These are phyloP conservation scores for Lobosporangium transversale DNA, from an alignment of 192 early-diverging fungal genomes.

Conservation along the genomic window DNA sequence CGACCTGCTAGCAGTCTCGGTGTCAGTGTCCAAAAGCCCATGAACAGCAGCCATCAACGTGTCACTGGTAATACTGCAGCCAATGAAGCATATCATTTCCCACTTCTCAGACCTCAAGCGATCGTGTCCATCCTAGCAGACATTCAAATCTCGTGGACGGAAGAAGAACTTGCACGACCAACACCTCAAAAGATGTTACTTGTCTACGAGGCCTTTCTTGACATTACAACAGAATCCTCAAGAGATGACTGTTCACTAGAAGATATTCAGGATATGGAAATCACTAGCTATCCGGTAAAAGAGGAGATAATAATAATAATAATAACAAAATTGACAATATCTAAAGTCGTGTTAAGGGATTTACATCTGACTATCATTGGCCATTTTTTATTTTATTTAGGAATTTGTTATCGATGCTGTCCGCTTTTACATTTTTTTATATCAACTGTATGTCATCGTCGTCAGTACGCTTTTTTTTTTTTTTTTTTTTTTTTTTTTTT, in stretches of 20 bases:
- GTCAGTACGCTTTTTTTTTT: not conserved
- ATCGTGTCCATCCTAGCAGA: constrained; percentile 83
- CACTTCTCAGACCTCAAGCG: constrained; percentile 75
- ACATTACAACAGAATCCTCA: constrained; percentile 72
- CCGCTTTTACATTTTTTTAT: constrained; percentile 35
- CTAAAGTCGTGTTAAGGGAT: too few species aligned
- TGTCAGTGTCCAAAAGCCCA: not conserved
- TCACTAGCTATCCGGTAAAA: not conserved
- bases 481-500: too few species aligned
- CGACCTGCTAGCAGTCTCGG: constrained; percentile 1
- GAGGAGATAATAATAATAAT: not conserved
- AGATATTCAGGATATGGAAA: constrained; percentile 35
- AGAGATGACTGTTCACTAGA: constrained; percentile 60
- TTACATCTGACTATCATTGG: too few species aligned
- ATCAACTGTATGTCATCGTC: constrained; percentile 29
- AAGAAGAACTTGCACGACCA: constrained; percentile 80
- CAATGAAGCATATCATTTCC: constrained; percentile 60
- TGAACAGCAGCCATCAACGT: not conserved
- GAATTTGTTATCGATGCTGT: constrained; percentile 25
- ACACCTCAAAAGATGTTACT: constrained; percentile 71
- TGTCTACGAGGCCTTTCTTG: constrained; percentile 78
- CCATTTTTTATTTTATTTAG: too few species aligned
- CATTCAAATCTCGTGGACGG: constrained; percentile 73
- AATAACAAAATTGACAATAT: not conserved
- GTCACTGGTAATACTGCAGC: not conserved